Conservation (phyloP, 2,329 filamentous ascomycete species). For the Alternaria sp. region DNA sequence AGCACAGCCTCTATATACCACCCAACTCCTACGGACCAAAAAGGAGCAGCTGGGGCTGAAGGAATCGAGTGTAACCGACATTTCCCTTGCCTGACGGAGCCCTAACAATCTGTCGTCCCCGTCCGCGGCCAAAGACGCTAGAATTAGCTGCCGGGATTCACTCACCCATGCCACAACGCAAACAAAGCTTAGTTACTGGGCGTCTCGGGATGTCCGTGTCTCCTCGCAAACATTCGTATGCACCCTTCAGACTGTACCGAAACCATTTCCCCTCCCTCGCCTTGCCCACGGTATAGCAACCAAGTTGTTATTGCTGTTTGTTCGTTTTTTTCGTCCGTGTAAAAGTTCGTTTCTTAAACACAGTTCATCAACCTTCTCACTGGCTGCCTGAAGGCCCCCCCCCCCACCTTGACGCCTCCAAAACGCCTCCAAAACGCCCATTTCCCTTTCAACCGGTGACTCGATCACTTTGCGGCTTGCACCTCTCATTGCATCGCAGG, state of each 20-base stretch:
- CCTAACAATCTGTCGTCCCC: conserved; percentile 9
- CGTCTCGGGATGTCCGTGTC: conserved; percentile 1
- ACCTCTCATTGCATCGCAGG: conserved; percentile 14
- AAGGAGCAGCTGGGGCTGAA: conserved; percentile 10
- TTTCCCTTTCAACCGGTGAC: background rate
- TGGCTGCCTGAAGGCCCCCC: conserved; percentile 20
- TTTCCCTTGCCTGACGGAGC: conserved; percentile 4
- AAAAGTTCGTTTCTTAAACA: background rate
- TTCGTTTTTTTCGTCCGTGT: background rate
- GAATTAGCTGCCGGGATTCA: conserved; percentile 9
- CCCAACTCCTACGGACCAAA: background rate
- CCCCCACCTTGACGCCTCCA: background rate
- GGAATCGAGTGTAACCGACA: conserved; percentile 3
- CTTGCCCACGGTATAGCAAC: background rate
- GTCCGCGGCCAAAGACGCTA: conserved; percentile 9
- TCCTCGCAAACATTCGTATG: conserved; percentile 1
- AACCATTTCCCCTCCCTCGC: background rate
- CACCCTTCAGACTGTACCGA: background rate
- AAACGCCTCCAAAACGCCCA: background rate
- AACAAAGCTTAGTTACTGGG: conserved; percentile 10
- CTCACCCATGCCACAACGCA: background rate
- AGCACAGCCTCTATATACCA: conserved; percentile 5
- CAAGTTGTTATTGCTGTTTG: background rate
- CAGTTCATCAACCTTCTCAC: conserved; percentile 1
- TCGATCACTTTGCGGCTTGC: conserved; percentile 16